Percentiles rank a stretch among this genome's conserved stretches.
These are phyloP conservation scores for Medicago ruthenica DNA, from an alignment of 306 rosid genomes.

Conservation along the genomic window DNA sequence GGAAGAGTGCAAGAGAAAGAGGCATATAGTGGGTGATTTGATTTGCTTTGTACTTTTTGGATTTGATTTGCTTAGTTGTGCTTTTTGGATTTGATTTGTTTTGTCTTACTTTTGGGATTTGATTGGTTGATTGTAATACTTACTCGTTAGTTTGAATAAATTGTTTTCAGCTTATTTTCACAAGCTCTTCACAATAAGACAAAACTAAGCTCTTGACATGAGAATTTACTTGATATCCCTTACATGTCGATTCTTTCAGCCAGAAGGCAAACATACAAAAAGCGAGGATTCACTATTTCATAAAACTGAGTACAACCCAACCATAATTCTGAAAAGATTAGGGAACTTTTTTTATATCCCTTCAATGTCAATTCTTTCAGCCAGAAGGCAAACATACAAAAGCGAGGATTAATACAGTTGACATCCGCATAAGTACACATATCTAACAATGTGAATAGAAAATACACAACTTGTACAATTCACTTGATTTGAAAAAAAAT, in stretches of 20 bases:
- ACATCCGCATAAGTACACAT: slow-evolving; percentile 23
- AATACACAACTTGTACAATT: slow-evolving; percentile 55
- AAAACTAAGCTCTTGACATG: too few species aligned
- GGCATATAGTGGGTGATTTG: too few species aligned
- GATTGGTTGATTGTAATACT: too few species aligned
- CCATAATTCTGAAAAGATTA: background rate
- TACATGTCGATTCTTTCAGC: slow-evolving; percentile 23
- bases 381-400: slow-evolving; percentile 25
- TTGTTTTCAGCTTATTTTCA: too few species aligned
- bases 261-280: slow-evolving; percentile 25
- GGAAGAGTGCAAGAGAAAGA: too few species aligned
- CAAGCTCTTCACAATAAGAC: too few species aligned
- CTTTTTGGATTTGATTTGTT: too few species aligned
- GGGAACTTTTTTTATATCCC: slow-evolving; percentile 10
- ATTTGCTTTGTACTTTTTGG: too few species aligned
- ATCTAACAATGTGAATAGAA: slow-evolving; percentile 68
- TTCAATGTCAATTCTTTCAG: slow-evolving; percentile 19
- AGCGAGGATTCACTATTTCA: background rate
- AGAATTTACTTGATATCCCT: slow-evolving; percentile 14
- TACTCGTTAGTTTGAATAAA: too few species aligned
- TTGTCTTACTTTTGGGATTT: too few species aligned
- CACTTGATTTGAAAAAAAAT: slow-evolving; percentile 16
- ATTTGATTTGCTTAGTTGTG: too few species aligned
- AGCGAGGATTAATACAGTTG: background rate
- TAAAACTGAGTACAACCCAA: background rate